Conservation (phyloP, 352 stramenopile species). For the Thalassiosira ordinaria region DNA sequence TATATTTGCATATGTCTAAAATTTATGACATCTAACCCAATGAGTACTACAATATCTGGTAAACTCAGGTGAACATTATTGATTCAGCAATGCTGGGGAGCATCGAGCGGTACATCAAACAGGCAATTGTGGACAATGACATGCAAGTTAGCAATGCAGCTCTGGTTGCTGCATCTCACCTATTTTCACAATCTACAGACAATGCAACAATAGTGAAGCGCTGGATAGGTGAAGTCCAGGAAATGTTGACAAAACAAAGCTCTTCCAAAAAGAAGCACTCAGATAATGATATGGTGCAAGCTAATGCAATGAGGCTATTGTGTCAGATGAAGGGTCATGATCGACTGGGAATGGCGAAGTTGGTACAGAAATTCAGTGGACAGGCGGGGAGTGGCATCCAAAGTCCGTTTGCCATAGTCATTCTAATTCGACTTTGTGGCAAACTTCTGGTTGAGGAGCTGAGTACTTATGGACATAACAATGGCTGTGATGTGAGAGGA, state of each 20-base stretch:
- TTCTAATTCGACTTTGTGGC: conserved; percentile 96
- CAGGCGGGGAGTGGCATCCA: conserved; percentile 88
- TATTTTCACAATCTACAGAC: conserved; percentile 91
- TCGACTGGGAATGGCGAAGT: conserved; percentile 95
- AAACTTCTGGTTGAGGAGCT: conserved; percentile 82
- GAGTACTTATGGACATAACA: conserved; percentile 37
- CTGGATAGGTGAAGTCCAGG: conserved; percentile 98
- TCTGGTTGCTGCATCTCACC: conserved; percentile 93
- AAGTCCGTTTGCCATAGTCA: conserved; percentile 93
- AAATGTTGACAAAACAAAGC: conserved; percentile 84
- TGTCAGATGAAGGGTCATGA: conserved; percentile 99
- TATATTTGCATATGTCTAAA: no score
- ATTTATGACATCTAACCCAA: no score
- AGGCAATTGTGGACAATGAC: conserved; percentile 99
- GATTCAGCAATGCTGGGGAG: conserved; percentile 88
- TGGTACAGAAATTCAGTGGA: conserved; percentile 87
- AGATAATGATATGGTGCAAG: conserved; percentile 93
- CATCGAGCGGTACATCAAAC: conserved; percentile 96
- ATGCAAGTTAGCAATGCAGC: conserved; percentile 94
- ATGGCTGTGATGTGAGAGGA: conserved; percentile 56
- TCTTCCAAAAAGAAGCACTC: conserved; percentile 87
- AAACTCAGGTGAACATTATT: conserved; percentile 88
- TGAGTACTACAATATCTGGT: no score
- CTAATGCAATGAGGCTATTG: conserved; percentile 94
- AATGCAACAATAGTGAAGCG: conserved; percentile 74